Evolutionary conservation across 2,329 filamentous ascomycete species (phyloP), one percentile per base, ranked within the genome.

Genomic region (Alternaria novae-zelandiae): DNA sequence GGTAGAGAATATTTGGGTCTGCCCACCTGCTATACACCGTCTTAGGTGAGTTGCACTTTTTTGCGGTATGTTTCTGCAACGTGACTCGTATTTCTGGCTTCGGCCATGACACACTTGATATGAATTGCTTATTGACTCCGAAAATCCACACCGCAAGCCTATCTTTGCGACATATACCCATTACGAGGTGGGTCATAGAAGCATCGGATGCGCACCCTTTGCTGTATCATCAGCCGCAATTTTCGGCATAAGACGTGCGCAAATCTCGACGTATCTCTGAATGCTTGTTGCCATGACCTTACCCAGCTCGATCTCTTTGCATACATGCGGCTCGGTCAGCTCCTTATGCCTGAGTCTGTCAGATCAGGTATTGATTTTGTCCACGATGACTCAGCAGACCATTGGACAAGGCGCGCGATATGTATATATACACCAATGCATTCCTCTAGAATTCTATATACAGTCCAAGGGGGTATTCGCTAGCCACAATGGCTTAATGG

Each of bases 11-110:
- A 23, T 17, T 23, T 7, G 23, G 23, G 6, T 13, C 15, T 32
- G 26, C 4, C 13, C 20, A 5, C 15, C 13, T 21, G 28, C 12
- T 11, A 26, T 36, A 23, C 45, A 32, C 20, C 20, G 21, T 25
- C 23, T 12, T 4, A 62, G 59, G 59, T 62, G 49, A 50, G 59
- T 62, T 44, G 59, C 23, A n/a, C 21, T 54, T 53, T 10, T 36
- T 13, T 23, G 30, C 12, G 41, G 6, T 10, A 23, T 15, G 36
- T 41, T 43, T n/a, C 13, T 15, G 20, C 26, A 5, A 30, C 6
- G 59, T 58, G 47, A 26, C 25, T 4, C 25, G 9, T 1, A 25
- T 9, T 3, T 25, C 2, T 26, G 25, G 25, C 25, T 4, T 4
- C n/a, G 36, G 36, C 17, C 36, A 41, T 17, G 36, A 41, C 36